These are phyloP conservation scores for Basidiobolus meristosporus DNA, from an alignment of 371 early-diverging fungal genomes.

Conservation along the genomic window DNA sequence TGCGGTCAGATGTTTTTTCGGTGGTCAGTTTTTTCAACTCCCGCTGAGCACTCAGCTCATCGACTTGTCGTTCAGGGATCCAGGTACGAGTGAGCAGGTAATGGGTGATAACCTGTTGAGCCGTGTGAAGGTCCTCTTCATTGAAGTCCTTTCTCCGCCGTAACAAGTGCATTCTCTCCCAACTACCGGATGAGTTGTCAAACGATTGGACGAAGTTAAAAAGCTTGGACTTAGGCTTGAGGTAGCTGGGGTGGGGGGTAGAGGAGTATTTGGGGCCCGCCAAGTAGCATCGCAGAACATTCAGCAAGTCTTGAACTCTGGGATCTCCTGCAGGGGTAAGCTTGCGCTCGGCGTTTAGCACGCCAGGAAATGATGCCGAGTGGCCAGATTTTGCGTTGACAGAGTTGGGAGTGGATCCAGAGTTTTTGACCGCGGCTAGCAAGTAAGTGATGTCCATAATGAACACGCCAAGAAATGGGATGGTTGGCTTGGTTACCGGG, in stretches of 20 bases:
- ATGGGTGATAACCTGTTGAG: constrained; percentile 25
- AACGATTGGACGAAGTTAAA: too few relatives aligned
- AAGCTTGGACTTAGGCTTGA: too few relatives aligned
- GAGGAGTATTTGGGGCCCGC: too few relatives aligned
- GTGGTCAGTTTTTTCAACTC: constrained; percentile 19
- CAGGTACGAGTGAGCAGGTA: constrained; percentile 30
- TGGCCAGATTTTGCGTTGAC: too few relatives aligned
- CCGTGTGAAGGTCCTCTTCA: constrained; percentile 3
- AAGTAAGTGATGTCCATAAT: constrained; percentile 66
- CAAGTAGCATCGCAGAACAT: too few relatives aligned
- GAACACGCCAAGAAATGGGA: constrained; percentile 62
- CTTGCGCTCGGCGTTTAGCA: too few relatives aligned
- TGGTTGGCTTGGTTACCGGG: constrained; percentile 1
- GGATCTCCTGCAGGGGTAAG: constrained; percentile 20
- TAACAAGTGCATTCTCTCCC: too few relatives aligned
- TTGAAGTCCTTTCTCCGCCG: constrained; percentile 10
- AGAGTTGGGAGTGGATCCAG: too few relatives aligned
- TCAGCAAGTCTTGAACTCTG: constrained; percentile 23
- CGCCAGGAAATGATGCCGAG: too few relatives aligned
- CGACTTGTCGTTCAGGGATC: constrained; percentile 34
- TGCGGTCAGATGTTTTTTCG: too few relatives aligned
- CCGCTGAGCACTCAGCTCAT: constrained; percentile 27
- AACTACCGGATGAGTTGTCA: too few relatives aligned
- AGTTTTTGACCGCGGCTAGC: constrained; percentile 30
- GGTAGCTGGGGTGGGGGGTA: too few relatives aligned